Evolutionary conservation across 2,329 filamentous ascomycete genomes (phyloP).

Genomic region (Microthyrium microscopicum): DNA sequence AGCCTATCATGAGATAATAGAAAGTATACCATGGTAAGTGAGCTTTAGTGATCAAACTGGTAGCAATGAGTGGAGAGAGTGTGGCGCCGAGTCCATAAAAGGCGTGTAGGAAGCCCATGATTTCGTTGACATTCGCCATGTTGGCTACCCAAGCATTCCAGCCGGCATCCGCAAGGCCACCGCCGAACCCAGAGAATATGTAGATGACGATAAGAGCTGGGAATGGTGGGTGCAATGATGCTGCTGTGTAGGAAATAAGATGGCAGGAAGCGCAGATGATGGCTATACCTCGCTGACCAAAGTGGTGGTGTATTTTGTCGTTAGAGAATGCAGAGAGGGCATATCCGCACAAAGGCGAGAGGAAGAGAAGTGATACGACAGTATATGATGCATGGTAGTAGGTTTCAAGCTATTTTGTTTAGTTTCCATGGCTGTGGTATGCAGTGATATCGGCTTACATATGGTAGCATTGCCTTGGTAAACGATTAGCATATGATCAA

Average conservation of each 20-base stretch:
- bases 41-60: constrained; percentile 51
- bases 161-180: constrained; percentile 47
- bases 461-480: constrained; percentile 28
- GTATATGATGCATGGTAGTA: constrained; percentile 48
- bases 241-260: constrained; percentile 46
- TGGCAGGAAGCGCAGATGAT: constrained; percentile 46
- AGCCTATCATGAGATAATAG: constrained; percentile 56
- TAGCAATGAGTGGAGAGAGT: constrained; percentile 52
- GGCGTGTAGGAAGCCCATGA: constrained; percentile 57
- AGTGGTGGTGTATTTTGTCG: constrained; percentile 44
- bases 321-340: constrained; percentile 45
- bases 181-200: constrained; percentile 52
- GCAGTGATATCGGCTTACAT: constrained; percentile 17
- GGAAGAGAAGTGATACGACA: constrained; percentile 48
- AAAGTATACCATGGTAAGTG: constrained; percentile 52
- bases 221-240: constrained; percentile 52
- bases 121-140: constrained; percentile 56
- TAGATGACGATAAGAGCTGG: constrained; percentile 48
- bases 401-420: constrained; percentile 32
- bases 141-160: constrained; percentile 51
- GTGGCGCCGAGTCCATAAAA: constrained; percentile 58
- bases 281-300: constrained; percentile 57
- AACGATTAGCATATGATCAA: constrained; percentile 7
- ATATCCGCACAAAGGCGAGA: constrained; percentile 51
- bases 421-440: background rate